Evolutionary conservation across 805 yeast species (phyloP), one percentile per base, ranked within the genome.

Genomic region (Cyberlindnera galapagoensis): DNA sequence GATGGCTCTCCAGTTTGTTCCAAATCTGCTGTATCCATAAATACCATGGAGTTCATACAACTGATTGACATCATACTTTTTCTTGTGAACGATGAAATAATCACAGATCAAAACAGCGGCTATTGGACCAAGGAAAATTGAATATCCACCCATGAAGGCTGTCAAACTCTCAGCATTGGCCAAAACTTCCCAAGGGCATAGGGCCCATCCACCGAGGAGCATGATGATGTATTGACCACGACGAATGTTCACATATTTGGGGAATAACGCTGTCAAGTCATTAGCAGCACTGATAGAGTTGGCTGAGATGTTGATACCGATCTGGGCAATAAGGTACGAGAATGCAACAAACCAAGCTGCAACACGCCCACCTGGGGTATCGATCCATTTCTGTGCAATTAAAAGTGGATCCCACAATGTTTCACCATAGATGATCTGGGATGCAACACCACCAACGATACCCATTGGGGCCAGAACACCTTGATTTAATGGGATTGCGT

Each of bases 251-350:
- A 77, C 60, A 54, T 62, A 77, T 39, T 68, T 70, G 24, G 85
- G 84, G 32, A 76, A 55, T 43, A 77, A 48, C 0, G 82, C 78
- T 5, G 82, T 70, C 63, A 74, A 69, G 53, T 77, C 85, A 4
- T 80, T 76, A 45, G 82, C 83, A 8, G 80, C 79, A 25, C 79
- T 72, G 33, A 77, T 62, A 17, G 80, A 74, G 56, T 77, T 77
- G 17, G 80, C 79, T 13, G 84, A 70, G 42, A 81, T 71, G 53
- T 82, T 82, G 16, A 84, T 77, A 51, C 86, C 88, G 35, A 81
- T 58, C 59, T 80, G 88, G 25, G 86, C 84, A 43, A 80, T 59
- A 10, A 80, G 77, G 54, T 83, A 80, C 0, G 78, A 79, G 26
- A 71, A 60, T 3, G 83, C 65, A 44, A 82, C 74, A 34, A 84